Evolutionary conservation across 495 filamentous ascomycete species (phyloP).

Genomic region (Trichoderma gamsii): DNA sequence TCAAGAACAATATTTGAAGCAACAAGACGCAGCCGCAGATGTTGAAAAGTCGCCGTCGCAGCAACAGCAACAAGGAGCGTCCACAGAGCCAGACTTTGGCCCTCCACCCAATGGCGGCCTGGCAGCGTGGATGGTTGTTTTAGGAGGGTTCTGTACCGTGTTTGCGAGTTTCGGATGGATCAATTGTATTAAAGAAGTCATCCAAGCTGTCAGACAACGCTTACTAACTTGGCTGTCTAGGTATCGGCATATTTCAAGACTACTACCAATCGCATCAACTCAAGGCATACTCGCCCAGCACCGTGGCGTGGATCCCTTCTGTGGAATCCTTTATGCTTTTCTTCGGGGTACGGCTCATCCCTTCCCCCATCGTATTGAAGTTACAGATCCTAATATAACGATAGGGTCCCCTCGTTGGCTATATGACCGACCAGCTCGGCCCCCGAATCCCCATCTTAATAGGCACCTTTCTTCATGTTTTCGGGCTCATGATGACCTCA

Average conservation of each 20-base stretch:
- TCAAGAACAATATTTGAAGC: too few species aligned
- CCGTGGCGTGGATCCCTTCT: slow-evolving; percentile 53
- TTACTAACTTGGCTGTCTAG: slow-evolving; percentile 16
- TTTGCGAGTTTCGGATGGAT: slow-evolving; percentile 62
- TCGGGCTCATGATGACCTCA: slow-evolving; percentile 72
- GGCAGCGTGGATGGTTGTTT: slow-evolving; percentile 58
- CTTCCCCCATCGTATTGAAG: not conserved
- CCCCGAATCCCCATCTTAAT: not conserved
- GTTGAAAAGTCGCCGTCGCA: too few species aligned
- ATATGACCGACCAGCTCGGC: not conserved
- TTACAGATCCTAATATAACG: not conserved
- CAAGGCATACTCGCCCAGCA: slow-evolving; percentile 39
- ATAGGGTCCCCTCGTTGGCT: not conserved
- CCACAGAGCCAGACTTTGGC: too few species aligned
- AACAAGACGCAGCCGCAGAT: too few species aligned
- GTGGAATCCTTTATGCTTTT: slow-evolving; percentile 22
- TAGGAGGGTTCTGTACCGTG: slow-evolving; percentile 57
- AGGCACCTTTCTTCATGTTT: slow-evolving; percentile 57
- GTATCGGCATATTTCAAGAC: slow-evolving; percentile 55
- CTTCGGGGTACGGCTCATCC: slow-evolving; percentile 36
- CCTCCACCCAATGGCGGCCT: slow-evolving; percentile 55
- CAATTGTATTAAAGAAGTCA: slow-evolving; percentile 43
- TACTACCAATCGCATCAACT: slow-evolving; percentile 50
- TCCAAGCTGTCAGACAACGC: too few species aligned
- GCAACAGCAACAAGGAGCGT: too few species aligned